Evolutionary conservation across 2,329 filamentous ascomycete species (phyloP).

Genomic region (Penicillium corylophilum): DNA sequence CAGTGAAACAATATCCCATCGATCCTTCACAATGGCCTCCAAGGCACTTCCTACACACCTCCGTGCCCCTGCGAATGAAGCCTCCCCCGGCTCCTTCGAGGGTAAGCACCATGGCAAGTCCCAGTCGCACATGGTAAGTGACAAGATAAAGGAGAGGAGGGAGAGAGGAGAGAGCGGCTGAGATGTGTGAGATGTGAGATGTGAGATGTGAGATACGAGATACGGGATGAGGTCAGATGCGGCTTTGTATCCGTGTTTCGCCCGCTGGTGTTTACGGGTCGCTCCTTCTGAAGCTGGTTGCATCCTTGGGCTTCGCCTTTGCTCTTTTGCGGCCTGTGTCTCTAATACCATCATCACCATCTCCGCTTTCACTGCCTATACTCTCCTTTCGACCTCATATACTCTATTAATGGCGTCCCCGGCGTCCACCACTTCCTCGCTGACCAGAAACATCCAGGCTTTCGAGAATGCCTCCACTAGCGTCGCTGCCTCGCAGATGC

Average conservation of each 20-base stretch:
- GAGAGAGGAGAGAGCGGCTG: neutral
- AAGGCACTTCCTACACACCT: slow-evolving; percentile 82
- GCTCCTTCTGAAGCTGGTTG: neutral
- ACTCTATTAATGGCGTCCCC: slow-evolving; percentile 3
- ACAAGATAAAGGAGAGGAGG: too few relatives aligned
- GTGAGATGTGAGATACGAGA: neutral
- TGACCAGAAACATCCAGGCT: slow-evolving; percentile 59
- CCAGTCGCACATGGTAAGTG: slow-evolving; percentile 57
- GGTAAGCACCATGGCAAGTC: slow-evolving; percentile 56
- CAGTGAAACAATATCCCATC: slow-evolving; percentile 3
- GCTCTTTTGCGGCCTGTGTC: neutral
- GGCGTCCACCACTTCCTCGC: slow-evolving; percentile 1
- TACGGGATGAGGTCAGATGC: neutral
- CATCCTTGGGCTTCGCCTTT: neutral
- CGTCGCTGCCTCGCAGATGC: slow-evolving; percentile 97
- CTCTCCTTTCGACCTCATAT: neutral
- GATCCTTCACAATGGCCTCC: slow-evolving; percentile 61
- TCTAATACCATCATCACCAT: neutral
- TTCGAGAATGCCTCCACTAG: slow-evolving; percentile 99
- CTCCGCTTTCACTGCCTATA: neutral
- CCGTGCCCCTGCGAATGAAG: slow-evolving; percentile 57
- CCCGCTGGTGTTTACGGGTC: neutral
- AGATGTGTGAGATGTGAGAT: neutral
- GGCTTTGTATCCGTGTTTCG: neutral
- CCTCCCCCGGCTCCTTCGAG: slow-evolving; percentile 36